These are phyloP conservation scores for Podospora pseudopauciseta DNA, from an alignment of 495 filamentous ascomycete species.

Conservation along the genomic window DNA sequence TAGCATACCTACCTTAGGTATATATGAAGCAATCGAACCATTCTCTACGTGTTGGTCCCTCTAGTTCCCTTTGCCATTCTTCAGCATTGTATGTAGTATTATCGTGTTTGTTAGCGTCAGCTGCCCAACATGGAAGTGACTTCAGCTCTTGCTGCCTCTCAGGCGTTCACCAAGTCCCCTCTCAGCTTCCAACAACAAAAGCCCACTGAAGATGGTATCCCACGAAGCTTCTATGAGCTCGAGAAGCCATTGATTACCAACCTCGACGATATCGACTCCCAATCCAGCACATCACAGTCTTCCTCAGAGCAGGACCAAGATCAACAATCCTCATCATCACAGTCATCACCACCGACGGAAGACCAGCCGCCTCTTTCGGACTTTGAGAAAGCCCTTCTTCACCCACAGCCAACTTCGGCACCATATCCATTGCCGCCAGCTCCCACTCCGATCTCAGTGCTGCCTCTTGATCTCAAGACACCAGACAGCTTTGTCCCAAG, in stretches of 20 bases:
- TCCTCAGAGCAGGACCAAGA: neutral
- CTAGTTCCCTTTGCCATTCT: neutral
- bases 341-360: neutral
- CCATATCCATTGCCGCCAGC: slow-evolving; percentile 66
- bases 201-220: neutral
- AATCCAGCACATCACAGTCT: slow-evolving; percentile 1
- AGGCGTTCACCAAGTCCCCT: neutral
- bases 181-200: slow-evolving; percentile 6
- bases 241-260: slow-evolving; percentile 9
- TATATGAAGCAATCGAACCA: neutral
- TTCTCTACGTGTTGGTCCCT: neutral
- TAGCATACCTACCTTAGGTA: neutral
- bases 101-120: neutral
- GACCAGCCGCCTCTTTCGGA: slow-evolving; percentile 12
- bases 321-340: neutral
- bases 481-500: slow-evolving; percentile 84
- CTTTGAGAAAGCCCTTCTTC: slow-evolving; percentile 12
- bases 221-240: slow-evolving; percentile 13
- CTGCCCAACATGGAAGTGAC: slow-evolving; percentile 20
- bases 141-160: slow-evolving; percentile 6
- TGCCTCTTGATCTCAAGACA: slow-evolving; percentile 74
- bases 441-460: slow-evolving; percentile 57
- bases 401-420: slow-evolving; percentile 8
- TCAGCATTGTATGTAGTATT: neutral
- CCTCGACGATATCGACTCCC: neutral